Percentiles rank a stretch among this genome's conserved stretches.
These are phyloP conservation scores for Conoideocrella luteorostrata DNA, from an alignment of 2,329 filamentous ascomycete genomes.

Conservation along the genomic window DNA sequence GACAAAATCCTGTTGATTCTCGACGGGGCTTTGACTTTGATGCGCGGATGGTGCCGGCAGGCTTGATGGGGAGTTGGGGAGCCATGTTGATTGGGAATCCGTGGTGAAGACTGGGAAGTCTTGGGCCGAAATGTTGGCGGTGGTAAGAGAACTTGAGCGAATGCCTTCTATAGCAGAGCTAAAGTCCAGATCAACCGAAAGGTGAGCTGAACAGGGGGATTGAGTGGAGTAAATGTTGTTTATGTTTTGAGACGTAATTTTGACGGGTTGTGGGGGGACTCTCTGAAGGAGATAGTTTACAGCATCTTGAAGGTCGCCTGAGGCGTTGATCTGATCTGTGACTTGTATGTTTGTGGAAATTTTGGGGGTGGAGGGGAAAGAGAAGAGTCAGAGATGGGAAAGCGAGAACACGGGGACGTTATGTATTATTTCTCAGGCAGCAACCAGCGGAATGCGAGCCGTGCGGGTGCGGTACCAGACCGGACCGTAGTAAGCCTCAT, in stretches of 20 bases:
- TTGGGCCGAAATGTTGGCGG: constrained; percentile 56
- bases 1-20: constrained; percentile 65
- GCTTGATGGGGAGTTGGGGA: constrained; percentile 60
- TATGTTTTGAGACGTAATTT: constrained; percentile 44
- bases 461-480: constrained; percentile 12
- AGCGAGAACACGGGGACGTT: constrained; percentile 24
- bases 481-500: neutral
- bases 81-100: constrained; percentile 78
- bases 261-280: constrained; percentile 36
- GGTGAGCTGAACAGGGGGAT: constrained; percentile 40
- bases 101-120: constrained; percentile 74
- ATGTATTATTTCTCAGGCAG: constrained; percentile 44
- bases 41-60: constrained; percentile 57
- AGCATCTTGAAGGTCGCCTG: constrained; percentile 49
- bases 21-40: constrained; percentile 46
- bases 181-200: constrained; percentile 63
- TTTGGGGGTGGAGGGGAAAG: constrained; percentile 26
- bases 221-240: constrained; percentile 40
- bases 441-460: constrained; percentile 20
- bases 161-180: constrained; percentile 51
- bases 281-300: constrained; percentile 42
- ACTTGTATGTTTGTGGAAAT: constrained; percentile 25
- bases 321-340: constrained; percentile 23
- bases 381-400: constrained; percentile 18
- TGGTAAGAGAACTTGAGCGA: constrained; percentile 48